Base-by-base conservation (phyloP, 2,329 filamentous ascomycete species). In the Diaporthe destruens region DNA sequence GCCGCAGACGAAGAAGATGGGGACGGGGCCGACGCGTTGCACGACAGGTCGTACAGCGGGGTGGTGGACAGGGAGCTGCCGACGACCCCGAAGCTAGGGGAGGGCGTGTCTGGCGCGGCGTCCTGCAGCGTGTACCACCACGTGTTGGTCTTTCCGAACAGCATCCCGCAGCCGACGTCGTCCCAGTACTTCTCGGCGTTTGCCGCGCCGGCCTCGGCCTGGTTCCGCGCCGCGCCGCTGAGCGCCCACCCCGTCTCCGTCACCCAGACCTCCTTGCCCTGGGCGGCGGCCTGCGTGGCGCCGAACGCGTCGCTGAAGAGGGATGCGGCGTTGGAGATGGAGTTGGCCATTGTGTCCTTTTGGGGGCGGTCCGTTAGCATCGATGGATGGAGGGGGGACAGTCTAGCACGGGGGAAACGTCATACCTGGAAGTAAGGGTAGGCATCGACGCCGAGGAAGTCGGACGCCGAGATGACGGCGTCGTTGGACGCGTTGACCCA, bases 111-210 rank as follows among this genome's bases (percentile, higher is more conserved):
- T n/a, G 87, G 87, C 36, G 84, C 84, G 53, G 87, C 89, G 80
- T 96, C 93, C 80, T 93, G 90, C 29, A 95, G 87, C 56, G 90
- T 93, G 84, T 91, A 94, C 91, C 93, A 96, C 89, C 91, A 96
- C 72, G 90, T 87, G 80, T 92, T 92, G 78, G 84, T 85, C 63
- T 86, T 87, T 77, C 88, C 89, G 75, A 94, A 90, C 73, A 92
- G 82, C 18, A 69, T 61, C 8, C 47, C n/a, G 87, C 94, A 97
- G 68, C 91, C 93, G 68, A 96, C 92, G 57, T 92, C 85, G 77
- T 93, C 87, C 93, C 94, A 97, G 88, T 90, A 98, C n/a, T 82
- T 88, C 85, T 93, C 87, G 55, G 95, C 94, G 79, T 96, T 95
- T 69, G 6, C 25, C 2, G 72, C 47, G 49, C 49, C 69, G 51